phyloP scores from a whole-genome alignment of 2,329 filamentous ascomycete genomes.

The Trichothecium roseum region DNA sequence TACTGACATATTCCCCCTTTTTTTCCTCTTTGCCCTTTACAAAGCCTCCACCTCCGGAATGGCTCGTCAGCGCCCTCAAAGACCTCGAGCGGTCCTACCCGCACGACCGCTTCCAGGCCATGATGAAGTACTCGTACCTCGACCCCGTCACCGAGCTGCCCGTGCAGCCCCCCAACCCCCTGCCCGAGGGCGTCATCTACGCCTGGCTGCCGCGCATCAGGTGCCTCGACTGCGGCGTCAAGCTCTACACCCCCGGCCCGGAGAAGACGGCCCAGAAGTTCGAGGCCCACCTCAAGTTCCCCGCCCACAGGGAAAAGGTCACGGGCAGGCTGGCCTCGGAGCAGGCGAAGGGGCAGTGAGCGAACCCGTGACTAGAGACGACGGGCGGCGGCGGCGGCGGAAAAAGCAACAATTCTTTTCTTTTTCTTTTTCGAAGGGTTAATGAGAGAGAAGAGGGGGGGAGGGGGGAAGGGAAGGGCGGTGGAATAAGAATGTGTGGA shows the following conservation, averaged over 20 bases:
- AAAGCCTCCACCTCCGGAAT: conserved; percentile 78
- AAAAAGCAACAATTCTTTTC: no score
- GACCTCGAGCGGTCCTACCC: conserved; percentile 63
- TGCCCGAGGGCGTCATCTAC: conserved; percentile 58
- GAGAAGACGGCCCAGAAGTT: conserved; percentile 83
- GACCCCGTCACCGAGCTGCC: conserved; percentile 60
- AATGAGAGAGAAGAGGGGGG: no score
- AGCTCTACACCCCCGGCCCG: conserved; percentile 85
- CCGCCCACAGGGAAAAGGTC: conserved; percentile 65
- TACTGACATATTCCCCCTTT: conserved; percentile 1
- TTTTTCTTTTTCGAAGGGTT: no score
- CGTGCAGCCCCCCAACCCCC: conserved; percentile 40
- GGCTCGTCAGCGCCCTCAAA: conserved; percentile 68
- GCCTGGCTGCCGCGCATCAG: conserved; percentile 83
- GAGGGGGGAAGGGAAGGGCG: no score
- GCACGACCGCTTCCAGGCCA: conserved; percentile 69
- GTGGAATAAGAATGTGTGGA: no score
- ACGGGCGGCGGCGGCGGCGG: no score
- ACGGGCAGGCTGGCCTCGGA: conserved; percentile 18
- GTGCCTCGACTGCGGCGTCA: conserved; percentile 86
- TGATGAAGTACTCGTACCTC: conserved; percentile 83
- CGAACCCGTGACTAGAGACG: no score
- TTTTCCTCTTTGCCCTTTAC: conserved; percentile 3
- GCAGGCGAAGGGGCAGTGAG: conserved; percentile 5
- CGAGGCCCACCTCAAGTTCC: conserved; percentile 82